Evolutionary conservation across 768 basidiomycete genomes (phyloP), one percentile per base, ranked within the genome.

Genomic region (Lentinula edodes): DNA sequence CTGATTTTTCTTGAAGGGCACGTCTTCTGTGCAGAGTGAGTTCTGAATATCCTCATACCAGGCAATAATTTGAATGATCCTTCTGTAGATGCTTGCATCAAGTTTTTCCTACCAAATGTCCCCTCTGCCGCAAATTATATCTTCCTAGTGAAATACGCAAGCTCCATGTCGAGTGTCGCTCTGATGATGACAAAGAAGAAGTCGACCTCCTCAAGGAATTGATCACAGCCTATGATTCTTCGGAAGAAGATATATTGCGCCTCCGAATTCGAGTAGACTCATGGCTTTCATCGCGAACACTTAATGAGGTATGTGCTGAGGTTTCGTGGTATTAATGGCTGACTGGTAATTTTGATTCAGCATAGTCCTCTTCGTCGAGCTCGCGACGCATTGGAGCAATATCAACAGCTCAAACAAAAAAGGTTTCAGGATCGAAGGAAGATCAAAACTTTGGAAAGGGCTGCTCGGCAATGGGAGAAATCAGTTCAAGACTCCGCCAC

Each of bases 21-120:
- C 50, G 58, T 51, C 7, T 59, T 59, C 16, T 46, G 58, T 38
- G 58, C 58, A n/a, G 38, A 56, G 55, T 56, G 20, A 41, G 55
- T n/a, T n/a, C 34, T 10, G 42, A 45, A 48, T 16, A 6, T 6
- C 2, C 6, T 48, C 20, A 46, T n/a, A 16, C 8, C 10, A 41
- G 18, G 13, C 9, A 1, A 39, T 8, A 9, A 4, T 20, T 35
- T n/a, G 12, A 39, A 5, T 23, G n/a, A 20, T 10, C n/a, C 15
- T 41, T 7, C 58, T 51, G 8, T 38, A 59, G 58, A 23, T 59
- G 58, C 18, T 6, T 59, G 2, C 32, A 59, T 35, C 43, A 39
- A 51, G 48, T 59, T 32, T 45, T 46, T 12, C 58, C 58, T 1
- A 46, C 58, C 9, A 59, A 16, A 50, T 59, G 58, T 18, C 58